Percentiles rank a stretch among this genome's conserved stretches.
Evolutionary conservation across 768 basidiomycete species (phyloP).

Genomic region (Pleurotus ostreatus): DNA sequence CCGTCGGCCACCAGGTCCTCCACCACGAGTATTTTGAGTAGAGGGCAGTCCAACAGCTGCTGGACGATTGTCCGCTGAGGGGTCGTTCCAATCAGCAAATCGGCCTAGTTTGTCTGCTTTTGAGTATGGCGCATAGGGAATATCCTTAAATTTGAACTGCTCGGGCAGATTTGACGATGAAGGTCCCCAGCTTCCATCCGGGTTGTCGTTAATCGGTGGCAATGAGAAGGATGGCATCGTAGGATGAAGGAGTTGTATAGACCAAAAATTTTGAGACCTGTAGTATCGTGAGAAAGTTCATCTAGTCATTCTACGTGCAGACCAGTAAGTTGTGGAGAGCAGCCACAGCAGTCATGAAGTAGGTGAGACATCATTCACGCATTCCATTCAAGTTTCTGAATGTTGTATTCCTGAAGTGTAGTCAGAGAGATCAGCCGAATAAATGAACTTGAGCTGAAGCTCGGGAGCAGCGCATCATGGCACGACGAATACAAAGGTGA

Average conservation of each 20-base stretch:
- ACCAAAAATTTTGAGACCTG: constrained; percentile 23
- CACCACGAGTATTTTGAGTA: constrained; percentile 45
- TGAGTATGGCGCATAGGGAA: constrained; percentile 97
- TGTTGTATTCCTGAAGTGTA: constrained; percentile 47
- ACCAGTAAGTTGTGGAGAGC: no score
- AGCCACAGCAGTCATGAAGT: constrained; percentile 61
- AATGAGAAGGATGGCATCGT: constrained; percentile 79
- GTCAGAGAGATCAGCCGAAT: constrained; percentile 93
- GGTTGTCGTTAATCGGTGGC: constrained; percentile 86
- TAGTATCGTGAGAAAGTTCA: constrained; percentile 13
- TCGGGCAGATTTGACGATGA: constrained; percentile 75
- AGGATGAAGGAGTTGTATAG: constrained; percentile 11
- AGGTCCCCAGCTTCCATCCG: constrained; percentile 93
- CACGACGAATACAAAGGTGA: constrained; percentile 86
- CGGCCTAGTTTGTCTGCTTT: constrained; percentile 98
- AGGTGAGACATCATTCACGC: constrained; percentile 22
- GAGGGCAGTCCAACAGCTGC: constrained; percentile 42
- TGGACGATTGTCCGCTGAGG: constrained; percentile 61
- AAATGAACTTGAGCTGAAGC: constrained; percentile 84
- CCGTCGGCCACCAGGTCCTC: constrained; percentile 51
- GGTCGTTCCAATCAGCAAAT: constrained; percentile 96
- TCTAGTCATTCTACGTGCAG: no score
- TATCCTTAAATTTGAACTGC: constrained; percentile 97
- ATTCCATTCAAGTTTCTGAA: constrained; percentile 10
- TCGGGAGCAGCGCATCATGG: constrained; percentile 81